phyloP scores from a whole-genome alignment of 1,139 yeast genomes.

The Candida sojae region DNA sequence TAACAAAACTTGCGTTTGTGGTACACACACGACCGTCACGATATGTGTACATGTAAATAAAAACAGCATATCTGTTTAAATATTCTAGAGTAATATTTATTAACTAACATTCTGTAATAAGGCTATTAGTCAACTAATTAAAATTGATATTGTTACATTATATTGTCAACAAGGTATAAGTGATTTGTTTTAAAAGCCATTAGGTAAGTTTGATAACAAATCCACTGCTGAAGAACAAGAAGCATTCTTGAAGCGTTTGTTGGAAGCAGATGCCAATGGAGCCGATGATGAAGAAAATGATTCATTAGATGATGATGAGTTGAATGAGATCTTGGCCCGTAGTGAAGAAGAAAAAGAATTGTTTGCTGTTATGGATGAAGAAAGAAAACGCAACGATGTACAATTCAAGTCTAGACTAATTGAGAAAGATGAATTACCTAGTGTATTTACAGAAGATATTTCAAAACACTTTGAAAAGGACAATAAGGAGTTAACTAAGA shows the following conservation, averaged over 20 bases:
- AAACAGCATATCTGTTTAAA: no score
- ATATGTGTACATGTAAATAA: no score
- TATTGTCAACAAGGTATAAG: no score
- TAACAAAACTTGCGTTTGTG: background rate
- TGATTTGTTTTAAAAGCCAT: no score
- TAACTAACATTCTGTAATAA: no score
- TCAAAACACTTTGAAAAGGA: slow-evolving; percentile 62
- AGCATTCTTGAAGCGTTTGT: slow-evolving; percentile 78
- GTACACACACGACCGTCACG: background rate
- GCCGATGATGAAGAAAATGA: slow-evolving; percentile 64
- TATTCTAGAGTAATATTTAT: no score
- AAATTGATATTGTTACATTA: no score
- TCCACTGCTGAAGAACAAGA: slow-evolving; percentile 90
- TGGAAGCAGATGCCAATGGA: slow-evolving; percentile 74
- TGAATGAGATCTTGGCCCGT: slow-evolving; percentile 87
- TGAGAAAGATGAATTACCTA: slow-evolving; percentile 74
- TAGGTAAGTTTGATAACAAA: slow-evolving; percentile 81
- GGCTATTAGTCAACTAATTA: no score
- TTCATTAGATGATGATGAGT: slow-evolving; percentile 74
- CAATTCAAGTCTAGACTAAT: slow-evolving; percentile 59
- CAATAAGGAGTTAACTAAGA: slow-evolving; percentile 58
- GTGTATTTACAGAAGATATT: slow-evolving; percentile 74
- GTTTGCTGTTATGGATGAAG: slow-evolving; percentile 71
- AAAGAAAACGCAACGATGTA: slow-evolving; percentile 48
- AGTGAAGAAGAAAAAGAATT: slow-evolving; percentile 68